These are phyloP conservation scores for Myxozyma kluyveri DNA, from an alignment of 805 yeast species.

Conservation along the genomic window DNA sequence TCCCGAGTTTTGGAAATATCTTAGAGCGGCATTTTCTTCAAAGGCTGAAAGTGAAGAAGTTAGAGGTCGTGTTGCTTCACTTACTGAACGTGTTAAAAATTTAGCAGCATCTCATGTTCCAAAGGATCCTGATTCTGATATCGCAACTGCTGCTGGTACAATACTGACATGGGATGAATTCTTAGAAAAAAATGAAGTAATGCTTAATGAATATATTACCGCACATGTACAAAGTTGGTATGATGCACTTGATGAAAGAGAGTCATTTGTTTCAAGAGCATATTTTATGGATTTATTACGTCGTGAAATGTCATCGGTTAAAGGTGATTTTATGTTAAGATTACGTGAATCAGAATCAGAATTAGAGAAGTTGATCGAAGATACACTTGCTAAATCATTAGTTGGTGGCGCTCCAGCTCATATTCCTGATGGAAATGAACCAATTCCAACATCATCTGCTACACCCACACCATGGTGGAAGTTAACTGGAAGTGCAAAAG, in stretches of 20 bases:
- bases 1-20: constrained; percentile 25
- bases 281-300: constrained; percentile 22
- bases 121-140: not conserved
- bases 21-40: constrained; percentile 19
- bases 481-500: not conserved
- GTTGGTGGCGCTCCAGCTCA: not conserved
- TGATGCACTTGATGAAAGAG: constrained; percentile 10
- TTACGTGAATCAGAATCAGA: constrained; percentile 14
- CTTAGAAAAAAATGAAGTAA: constrained; percentile 11
- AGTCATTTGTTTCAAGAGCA: constrained; percentile 15
- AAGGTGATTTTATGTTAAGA: constrained; percentile 5
- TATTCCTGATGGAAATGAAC: not conserved
- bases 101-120: not conserved
- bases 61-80: not conserved
- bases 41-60: constrained; percentile 5
- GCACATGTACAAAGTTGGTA: constrained; percentile 11
- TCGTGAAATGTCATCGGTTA: constrained; percentile 14
- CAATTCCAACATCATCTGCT: too few relatives aligned
- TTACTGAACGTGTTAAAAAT: not conserved
- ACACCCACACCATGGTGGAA: not conserved
- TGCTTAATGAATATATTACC: constrained; percentile 11
- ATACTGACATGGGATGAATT: constrained; percentile 30
- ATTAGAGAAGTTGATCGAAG: constrained; percentile 1
- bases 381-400: constrained; percentile 1
- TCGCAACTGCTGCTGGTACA: not conserved